Base-by-base conservation (phyloP, 2,329 filamentous ascomycete species). In the Trichoderma gracile region DNA sequence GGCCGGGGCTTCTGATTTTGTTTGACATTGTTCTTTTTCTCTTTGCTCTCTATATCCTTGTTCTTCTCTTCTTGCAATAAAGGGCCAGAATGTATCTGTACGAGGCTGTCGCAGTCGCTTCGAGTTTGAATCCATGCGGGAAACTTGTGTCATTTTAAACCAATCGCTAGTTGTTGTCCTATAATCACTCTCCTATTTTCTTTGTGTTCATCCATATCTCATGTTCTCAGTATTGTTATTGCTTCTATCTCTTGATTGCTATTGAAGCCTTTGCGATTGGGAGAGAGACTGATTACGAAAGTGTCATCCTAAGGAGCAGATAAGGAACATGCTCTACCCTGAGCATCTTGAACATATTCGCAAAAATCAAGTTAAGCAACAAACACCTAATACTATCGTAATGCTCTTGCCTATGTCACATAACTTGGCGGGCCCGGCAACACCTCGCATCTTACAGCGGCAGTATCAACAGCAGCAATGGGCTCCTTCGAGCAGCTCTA, bases 1-100 rank as follows among this genome's bases (percentile, higher is more conserved):
- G 60, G 60, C 17, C 45, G 60, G 59, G 23, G 42, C 12, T 42
- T 56, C 33, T 63, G 49, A 40, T 60, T 53, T 63, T 59, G 50
- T 38, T 55, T 63, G 43, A 42, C 25, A 49, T 55, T 49, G 27
- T 25, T 27, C 25, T 27, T 42, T 65, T 58, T 55, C 40, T 19
- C 45, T 54, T 54, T 14, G 12, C 12, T 38, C 5, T 38, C 7
- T 38, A 38, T 38, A 38, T 38, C 33, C 33, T 38, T 38, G 33
- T 38, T 38, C 33, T 62, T 30, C 40, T 21, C 49, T 50, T 49
- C 40, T 58, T 54, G 33, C 46, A 19, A 55, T 45, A 50, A 47
- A 50, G 40, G 50, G 52, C 52, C 53, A 30, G 42, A 21, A 49
- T 55, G n/a, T 52, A 33, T 21, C 33, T 56, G 52, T 64, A 57